Evolutionary conservation across 208 protist species (phyloP).

Genomic region (Trypanosoma melophagium): DNA sequence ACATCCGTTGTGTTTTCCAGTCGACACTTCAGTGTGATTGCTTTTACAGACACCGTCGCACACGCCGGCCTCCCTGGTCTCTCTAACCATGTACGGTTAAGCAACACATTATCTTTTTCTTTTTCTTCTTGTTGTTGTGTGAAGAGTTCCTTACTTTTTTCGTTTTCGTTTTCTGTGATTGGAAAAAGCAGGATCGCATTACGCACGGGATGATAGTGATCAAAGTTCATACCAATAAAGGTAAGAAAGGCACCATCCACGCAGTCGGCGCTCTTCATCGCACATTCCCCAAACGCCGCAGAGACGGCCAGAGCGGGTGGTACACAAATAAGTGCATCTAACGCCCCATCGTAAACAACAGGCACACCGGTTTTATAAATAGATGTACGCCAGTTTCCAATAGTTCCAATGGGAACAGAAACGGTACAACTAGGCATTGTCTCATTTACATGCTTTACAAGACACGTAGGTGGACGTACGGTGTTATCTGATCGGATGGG

Average conservation of each 20-base stretch:
- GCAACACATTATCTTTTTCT: not conserved
- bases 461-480: conserved; percentile 8
- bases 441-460: conserved; percentile 2
- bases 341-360: conserved; percentile 1
- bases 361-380: not conserved
- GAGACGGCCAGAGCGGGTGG: not conserved
- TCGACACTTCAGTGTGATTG: not conserved
- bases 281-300: conserved; percentile 7
- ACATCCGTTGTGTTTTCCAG: not conserved
- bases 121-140: not conserved
- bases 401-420: conserved; percentile 10
- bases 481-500: not conserved
- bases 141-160: not conserved
- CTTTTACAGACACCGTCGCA: conserved; percentile 1
- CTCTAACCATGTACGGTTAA: no score
- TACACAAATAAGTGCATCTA: not conserved
- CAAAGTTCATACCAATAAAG: conserved; percentile 10
- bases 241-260: conserved; percentile 3
- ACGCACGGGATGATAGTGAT: not conserved
- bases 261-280: not conserved
- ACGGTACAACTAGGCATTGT: conserved; percentile 3
- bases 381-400: not conserved
- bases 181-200: not conserved
- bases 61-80: not conserved
- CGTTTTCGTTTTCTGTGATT: not conserved